Evolutionary conservation across 768 basidiomycete species (phyloP).

Genomic region (Rossbeevera mucosa): DNA sequence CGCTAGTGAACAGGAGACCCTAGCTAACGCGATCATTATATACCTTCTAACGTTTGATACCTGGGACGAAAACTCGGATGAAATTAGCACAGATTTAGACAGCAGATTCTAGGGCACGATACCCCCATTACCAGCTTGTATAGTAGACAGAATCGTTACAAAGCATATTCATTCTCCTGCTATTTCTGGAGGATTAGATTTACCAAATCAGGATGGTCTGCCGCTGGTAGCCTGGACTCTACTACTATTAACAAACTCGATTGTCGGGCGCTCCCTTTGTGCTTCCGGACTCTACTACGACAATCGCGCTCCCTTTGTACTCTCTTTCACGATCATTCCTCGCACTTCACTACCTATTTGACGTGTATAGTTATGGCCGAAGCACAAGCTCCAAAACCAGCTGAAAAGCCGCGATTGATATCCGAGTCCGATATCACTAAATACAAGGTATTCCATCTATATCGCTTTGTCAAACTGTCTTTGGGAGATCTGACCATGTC

Average conservation of each 20-base stretch:
- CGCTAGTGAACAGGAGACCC: conserved; percentile 4
- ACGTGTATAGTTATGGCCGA: conserved; percentile 51
- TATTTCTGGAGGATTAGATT: background rate
- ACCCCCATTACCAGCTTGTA: conserved; percentile 25
- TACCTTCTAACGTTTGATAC: conserved; percentile 17
- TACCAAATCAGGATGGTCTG: conserved; percentile 25
- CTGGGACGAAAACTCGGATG: conserved; percentile 11
- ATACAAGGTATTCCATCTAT: conserved; percentile 60
- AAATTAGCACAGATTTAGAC: conserved; percentile 18
- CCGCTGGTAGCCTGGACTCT: background rate
- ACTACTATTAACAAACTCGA: conserved; percentile 6
- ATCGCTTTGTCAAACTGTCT: conserved; percentile 10
- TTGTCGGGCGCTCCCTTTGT: background rate
- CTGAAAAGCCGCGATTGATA: conserved; percentile 52
- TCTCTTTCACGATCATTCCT: conserved; percentile 5
- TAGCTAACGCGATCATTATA: conserved; percentile 11
- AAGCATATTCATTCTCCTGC: conserved; percentile 8
- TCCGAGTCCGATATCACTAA: conserved; percentile 77
- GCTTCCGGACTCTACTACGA: background rate
- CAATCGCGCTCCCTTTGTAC: background rate
- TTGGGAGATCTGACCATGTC: conserved; percentile 7
- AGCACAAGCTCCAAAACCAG: conserved; percentile 40
- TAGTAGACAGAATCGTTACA: conserved; percentile 18
- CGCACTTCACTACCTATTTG: conserved; percentile 2
- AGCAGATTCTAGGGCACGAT: conserved; percentile 19